phyloP scores from a whole-genome alignment of 148 eudicot species.

The Amaranthus hypochondriacus region DNA sequence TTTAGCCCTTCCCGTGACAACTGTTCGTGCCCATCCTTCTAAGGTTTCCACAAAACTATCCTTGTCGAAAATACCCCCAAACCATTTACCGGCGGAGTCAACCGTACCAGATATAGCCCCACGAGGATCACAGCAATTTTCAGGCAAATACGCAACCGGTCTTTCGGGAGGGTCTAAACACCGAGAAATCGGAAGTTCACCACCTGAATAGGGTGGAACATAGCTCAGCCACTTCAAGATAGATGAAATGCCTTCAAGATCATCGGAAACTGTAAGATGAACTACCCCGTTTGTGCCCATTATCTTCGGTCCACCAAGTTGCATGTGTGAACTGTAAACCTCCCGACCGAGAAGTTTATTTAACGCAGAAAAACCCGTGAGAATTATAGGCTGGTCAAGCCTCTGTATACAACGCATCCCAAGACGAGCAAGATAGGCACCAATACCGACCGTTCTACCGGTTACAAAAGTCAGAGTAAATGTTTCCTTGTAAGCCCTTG shows the following conservation, averaged over 20 bases:
- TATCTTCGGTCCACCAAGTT: slow-evolving; percentile 98
- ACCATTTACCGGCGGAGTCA: slow-evolving; percentile 70
- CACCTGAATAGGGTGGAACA: slow-evolving; percentile 71
- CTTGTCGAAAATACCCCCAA: slow-evolving; percentile 88
- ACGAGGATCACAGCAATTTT: slow-evolving; percentile 90
- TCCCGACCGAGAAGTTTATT: slow-evolving; percentile 94
- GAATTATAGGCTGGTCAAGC: slow-evolving; percentile 93
- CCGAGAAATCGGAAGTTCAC: slow-evolving; percentile 78
- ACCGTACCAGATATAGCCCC: slow-evolving; percentile 69
- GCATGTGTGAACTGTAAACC: slow-evolving; percentile 99
- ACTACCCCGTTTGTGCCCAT: slow-evolving; percentile 97
- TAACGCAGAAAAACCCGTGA: slow-evolving; percentile 94
- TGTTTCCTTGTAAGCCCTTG: slow-evolving; percentile 89
- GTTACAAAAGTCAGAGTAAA: slow-evolving; percentile 96
- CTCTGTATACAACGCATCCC: slow-evolving; percentile 99
- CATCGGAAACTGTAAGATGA: slow-evolving; percentile 87
- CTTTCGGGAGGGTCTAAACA: slow-evolving; percentile 78
- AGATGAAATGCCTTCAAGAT: slow-evolving; percentile 86
- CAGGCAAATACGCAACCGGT: slow-evolving; percentile 76
- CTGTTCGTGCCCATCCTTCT: slow-evolving; percentile 99
- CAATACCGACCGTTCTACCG: slow-evolving; percentile 94
- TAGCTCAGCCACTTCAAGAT: slow-evolving; percentile 92
- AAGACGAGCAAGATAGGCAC: slow-evolving; percentile 96
- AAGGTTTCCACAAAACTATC: slow-evolving; percentile 89
- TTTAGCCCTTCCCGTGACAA: slow-evolving; percentile 96